Percentiles rank a stretch among this genome's conserved stretches.
Conservation (phyloP, 2,329 filamentous ascomycete species). For the Fusarium burgessii region DNA sequence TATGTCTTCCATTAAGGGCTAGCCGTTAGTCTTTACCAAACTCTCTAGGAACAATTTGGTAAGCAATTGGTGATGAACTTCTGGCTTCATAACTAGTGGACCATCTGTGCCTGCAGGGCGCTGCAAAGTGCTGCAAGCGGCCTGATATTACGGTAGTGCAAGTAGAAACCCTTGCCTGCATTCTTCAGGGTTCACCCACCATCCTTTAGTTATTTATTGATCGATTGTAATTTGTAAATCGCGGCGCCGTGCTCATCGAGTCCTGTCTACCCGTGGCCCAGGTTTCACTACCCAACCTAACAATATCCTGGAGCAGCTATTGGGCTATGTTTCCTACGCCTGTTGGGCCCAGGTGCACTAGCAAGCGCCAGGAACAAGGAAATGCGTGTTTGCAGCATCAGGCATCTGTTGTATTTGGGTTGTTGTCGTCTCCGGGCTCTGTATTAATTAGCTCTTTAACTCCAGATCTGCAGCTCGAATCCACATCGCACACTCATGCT, state of each 20-base stretch:
- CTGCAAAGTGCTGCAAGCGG: conserved; percentile 44
- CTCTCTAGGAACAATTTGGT: neutral
- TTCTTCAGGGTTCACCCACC: conserved; percentile 41
- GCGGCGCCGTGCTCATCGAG: conserved; percentile 1
- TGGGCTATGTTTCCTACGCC: conserved; percentile 5
- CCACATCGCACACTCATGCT: conserved; percentile 32
- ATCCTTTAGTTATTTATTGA: neutral
- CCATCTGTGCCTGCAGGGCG: conserved; percentile 15
- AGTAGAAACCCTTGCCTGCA: conserved; percentile 39
- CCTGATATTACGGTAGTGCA: conserved; percentile 34
- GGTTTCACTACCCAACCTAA: conserved; percentile 26
- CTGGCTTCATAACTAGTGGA: conserved; percentile 26
- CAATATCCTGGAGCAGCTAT: conserved; percentile 1
- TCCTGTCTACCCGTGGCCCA: conserved; percentile 12
- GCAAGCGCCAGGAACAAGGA: conserved; percentile 28
- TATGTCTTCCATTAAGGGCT: neutral
- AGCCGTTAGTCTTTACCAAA: neutral
- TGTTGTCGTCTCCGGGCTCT: conserved; percentile 14
- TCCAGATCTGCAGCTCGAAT: conserved; percentile 38
- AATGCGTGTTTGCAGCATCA: conserved; percentile 12
- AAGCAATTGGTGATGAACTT: neutral
- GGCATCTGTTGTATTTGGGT: conserved; percentile 6
- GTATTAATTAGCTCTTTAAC: conserved; percentile 5
- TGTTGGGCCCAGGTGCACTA: conserved; percentile 5
- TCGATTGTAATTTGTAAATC: conserved; percentile 3